Evolutionary conservation across 2,329 filamentous ascomycete species (phyloP), one percentile per base, ranked within the genome.

Genomic region (Orbilia javanica): DNA sequence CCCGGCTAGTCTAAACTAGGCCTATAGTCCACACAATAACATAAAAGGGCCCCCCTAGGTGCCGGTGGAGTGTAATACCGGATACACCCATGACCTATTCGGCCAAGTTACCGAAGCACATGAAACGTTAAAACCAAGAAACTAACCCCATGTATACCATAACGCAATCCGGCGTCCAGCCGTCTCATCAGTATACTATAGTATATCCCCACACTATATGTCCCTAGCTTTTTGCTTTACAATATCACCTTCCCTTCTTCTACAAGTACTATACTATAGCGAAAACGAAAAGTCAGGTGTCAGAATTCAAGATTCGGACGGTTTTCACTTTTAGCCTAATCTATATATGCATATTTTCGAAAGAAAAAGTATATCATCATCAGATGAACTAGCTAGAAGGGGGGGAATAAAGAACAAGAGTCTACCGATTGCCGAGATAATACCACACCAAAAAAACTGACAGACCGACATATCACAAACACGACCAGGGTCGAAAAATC

Each of bases 291-390:
- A 39, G 39, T 25, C 29, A 57, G 31, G 29, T 39, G 52, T 8
- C 29, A 20, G 22, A 8, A 3, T 22, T n/a, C n/a, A 22, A 18
- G 8, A 34, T 39, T 57, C 52, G 52, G 52, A 39, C 55, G 34
- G n/a, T 42, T 42, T 60, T 39, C 27, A 10, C 3, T 27, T 60
- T 60, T 60, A 60, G 55, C n/a, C 55, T 60, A 60, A 34, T 34
- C n/a, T n/a, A n/a, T n/a, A n/a, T n/a, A n/a, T n/a, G n/a, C n/a
- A n/a, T n/a, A n/a, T n/a, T 42, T 57, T 60, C 20, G n/a, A 60
- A 60, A 20, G n/a, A 15, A 4, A n/a, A 11, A n/a, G 3, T 2
- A 39, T 39, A 27, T 5, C 34, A 25, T 60, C 53, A 29, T 39
- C 31, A 57, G 55, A 42, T 22, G 18, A 60, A 42, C n/a, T n/a